Conservation (phyloP, 2,329 filamentous ascomycete species). For the Penicillium sp. region DNA sequence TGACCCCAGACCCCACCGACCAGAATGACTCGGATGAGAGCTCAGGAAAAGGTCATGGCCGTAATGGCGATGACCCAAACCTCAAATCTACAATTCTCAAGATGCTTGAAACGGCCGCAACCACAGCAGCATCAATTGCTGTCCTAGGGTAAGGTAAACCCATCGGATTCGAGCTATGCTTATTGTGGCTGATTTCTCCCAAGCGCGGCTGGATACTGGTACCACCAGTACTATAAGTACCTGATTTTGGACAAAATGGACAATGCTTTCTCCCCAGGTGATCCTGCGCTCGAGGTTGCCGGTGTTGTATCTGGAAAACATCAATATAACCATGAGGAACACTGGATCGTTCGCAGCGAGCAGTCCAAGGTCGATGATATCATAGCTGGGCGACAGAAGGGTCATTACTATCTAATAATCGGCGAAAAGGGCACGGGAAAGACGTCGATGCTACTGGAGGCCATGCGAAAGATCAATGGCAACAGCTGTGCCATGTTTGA, state of each 20-base stretch:
- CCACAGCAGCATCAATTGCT: slow-evolving; percentile 69
- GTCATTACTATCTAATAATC: slow-evolving; percentile 87
- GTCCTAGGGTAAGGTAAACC: slow-evolving; percentile 56
- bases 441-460: slow-evolving; percentile 91
- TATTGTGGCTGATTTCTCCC: slow-evolving; percentile 16
- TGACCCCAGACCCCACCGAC: slow-evolving; percentile 29
- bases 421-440: slow-evolving; percentile 97
- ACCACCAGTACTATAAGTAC: slow-evolving; percentile 83
- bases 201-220: slow-evolving; percentile 65
- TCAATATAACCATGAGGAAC: slow-evolving; percentile 48
- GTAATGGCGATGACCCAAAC: slow-evolving; percentile 28
- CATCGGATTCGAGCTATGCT: background rate
- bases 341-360: slow-evolving; percentile 82
- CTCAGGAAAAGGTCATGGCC: slow-evolving; percentile 22
- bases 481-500: slow-evolving; percentile 93
- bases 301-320: slow-evolving; percentile 47
- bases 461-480: slow-evolving; percentile 88
- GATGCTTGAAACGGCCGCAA: slow-evolving; percentile 70
- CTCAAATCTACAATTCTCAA: slow-evolving; percentile 49
- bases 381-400: slow-evolving; percentile 65
- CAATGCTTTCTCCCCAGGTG: slow-evolving; percentile 84
- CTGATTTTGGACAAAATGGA: slow-evolving; percentile 89
- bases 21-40: slow-evolving; percentile 31
- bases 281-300: slow-evolving; percentile 80
- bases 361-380: slow-evolving; percentile 80